phyloP scores from a whole-genome alignment of 2,329 filamentous ascomycete genomes.

The Cytospora piceicola region DNA sequence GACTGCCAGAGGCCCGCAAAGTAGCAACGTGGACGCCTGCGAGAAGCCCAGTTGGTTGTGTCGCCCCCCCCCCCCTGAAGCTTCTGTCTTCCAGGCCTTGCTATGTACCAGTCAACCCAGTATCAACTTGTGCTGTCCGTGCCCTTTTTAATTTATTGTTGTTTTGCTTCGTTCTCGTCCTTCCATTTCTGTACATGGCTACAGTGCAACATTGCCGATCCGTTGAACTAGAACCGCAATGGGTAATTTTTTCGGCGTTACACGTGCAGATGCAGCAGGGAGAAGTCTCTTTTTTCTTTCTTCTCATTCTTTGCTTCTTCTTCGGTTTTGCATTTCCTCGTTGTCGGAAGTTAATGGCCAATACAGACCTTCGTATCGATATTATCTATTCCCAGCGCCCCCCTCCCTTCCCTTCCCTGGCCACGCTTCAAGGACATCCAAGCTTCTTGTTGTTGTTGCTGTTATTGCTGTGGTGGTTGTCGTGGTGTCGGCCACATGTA shows the following conservation, averaged over 20 bases:
- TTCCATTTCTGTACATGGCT: constrained; percentile 4
- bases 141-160: too few relatives aligned
- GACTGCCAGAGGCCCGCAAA: background rate
- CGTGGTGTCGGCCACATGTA: background rate
- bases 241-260: background rate
- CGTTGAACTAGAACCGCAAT: background rate
- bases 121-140: background rate
- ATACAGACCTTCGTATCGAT: background rate
- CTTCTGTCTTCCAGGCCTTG: background rate
- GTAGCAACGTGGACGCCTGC: constrained; percentile 1
- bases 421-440: background rate
- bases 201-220: constrained; percentile 14
- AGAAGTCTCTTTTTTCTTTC: background rate
- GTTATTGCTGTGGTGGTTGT: too few relatives aligned
- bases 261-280: background rate
- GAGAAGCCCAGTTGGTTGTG: background rate
- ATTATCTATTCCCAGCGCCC: background rate
- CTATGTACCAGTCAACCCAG: background rate
- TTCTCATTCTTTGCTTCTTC: background rate
- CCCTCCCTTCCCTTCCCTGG: background rate
- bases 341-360: background rate
- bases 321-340: background rate
- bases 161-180: constrained; percentile 10
- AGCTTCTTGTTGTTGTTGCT: background rate
- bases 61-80: background rate